Evolutionary conservation across 2,329 filamentous ascomycete genomes (phyloP).

Genomic region (Paraphoma sp.): DNA sequence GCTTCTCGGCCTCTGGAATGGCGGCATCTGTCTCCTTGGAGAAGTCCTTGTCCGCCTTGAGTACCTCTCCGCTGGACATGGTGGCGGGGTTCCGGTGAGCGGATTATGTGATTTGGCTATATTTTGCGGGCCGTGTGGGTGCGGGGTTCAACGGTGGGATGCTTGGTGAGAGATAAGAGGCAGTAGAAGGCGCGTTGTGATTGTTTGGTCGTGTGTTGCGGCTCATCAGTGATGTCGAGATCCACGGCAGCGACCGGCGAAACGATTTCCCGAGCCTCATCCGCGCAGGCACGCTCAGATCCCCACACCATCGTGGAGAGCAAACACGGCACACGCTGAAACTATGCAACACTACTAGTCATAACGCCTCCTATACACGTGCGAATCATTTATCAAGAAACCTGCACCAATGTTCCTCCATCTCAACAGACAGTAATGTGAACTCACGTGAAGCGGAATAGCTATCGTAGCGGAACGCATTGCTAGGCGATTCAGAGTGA

Average conservation of each 20-base stretch:
- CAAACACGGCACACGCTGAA: too few species aligned
- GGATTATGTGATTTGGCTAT: neutral
- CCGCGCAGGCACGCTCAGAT: neutral
- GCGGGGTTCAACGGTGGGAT: neutral
- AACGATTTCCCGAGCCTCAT: constrained; percentile 19
- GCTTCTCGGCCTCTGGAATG: constrained; percentile 87
- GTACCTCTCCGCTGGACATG: constrained; percentile 79
- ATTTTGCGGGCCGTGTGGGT: neutral
- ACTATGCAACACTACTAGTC: too few species aligned
- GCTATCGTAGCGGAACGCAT: too few species aligned
- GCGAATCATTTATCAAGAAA: too few species aligned
- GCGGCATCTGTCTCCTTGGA: constrained; percentile 93
- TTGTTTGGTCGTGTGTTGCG: constrained; percentile 25
- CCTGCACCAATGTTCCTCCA: too few species aligned
- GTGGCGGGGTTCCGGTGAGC: constrained; percentile 35
- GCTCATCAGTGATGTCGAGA: constrained; percentile 21
- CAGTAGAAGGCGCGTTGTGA: constrained; percentile 9
- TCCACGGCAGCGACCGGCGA: constrained; percentile 11
- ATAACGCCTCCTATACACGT: too few species aligned
- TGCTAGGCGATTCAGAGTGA: neutral
- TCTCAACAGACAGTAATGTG: too few species aligned
- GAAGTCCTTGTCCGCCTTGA: constrained; percentile 99
- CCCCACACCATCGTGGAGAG: too few species aligned
- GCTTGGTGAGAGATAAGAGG: neutral
- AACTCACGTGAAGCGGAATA: too few species aligned